A percentile compares a stretch with the other conserved stretches of the same genome.
phyloP scores from a whole-genome alignment of 352 stramenopile species.

The Globisporangium acanthophoron region DNA sequence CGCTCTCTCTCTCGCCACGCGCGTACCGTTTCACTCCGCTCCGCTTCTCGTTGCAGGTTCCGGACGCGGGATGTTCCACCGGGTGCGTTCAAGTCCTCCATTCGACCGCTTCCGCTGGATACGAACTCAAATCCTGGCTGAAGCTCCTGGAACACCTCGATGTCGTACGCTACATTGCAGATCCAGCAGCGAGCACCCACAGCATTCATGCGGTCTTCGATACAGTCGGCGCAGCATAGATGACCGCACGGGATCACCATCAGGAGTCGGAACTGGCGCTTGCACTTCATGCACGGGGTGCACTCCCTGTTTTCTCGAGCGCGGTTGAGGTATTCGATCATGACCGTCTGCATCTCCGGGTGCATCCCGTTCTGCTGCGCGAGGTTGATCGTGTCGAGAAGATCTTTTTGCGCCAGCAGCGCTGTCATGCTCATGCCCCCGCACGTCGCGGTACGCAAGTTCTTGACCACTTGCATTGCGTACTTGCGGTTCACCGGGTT shows the following conservation, averaged over 20 bases:
- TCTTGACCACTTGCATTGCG: slow-evolving; percentile 46
- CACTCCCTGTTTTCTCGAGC: slow-evolving; percentile 32
- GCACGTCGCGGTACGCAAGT: slow-evolving; percentile 58
- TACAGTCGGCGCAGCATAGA: slow-evolving; percentile 91
- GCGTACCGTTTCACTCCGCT: not conserved
- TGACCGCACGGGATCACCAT: slow-evolving; percentile 91
- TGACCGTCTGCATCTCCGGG: slow-evolving; percentile 29
- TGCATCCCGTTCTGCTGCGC: slow-evolving; percentile 34
- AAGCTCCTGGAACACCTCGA: slow-evolving; percentile 86
- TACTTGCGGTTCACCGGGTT: slow-evolving; percentile 68
- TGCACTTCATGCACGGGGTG: slow-evolving; percentile 82
- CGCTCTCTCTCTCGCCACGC: slow-evolving; percentile 5
- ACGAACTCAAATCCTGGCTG: slow-evolving; percentile 82
- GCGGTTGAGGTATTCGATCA: slow-evolving; percentile 53
- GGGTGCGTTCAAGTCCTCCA: slow-evolving; percentile 16
- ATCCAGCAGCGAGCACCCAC: slow-evolving; percentile 45
- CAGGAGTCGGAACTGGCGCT: slow-evolving; percentile 75
- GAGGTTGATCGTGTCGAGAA: slow-evolving; percentile 59
- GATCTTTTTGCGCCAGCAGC: slow-evolving; percentile 28
- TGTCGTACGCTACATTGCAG: slow-evolving; percentile 62
- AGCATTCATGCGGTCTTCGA: slow-evolving; percentile 64
- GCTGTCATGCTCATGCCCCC: slow-evolving; percentile 43
- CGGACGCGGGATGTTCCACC: not conserved
- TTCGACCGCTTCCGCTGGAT: not conserved
- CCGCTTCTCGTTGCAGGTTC: not conserved